Evolutionary conservation across 2,329 filamentous ascomycete species (phyloP), one percentile per base, ranked within the genome.

Genomic region (Septoria linicola): DNA sequence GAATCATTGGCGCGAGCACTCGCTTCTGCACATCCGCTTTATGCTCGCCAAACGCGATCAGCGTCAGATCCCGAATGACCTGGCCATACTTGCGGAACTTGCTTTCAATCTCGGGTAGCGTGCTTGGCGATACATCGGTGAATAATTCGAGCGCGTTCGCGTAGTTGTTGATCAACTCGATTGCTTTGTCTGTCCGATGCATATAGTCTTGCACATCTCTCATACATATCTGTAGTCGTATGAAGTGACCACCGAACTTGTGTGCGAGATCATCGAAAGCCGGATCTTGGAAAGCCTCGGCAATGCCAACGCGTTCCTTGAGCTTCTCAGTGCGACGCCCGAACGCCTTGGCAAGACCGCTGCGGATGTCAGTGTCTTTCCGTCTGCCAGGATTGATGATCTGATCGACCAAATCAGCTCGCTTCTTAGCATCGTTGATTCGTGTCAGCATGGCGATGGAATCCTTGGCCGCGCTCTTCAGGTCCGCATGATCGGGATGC

Each of bases 391-490:
- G 57, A 51, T 85, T 80, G 23, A 96, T 88, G 50, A 95, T 91
- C 70, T 95, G 87, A 3, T 89, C 90, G 19, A 97, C 88, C 40
- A 95, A 81, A 69, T 96, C 89, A 53, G 92, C 90, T 46, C 95
- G 91, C 73, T 92, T 95, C 74, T 96, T 97, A 48, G 90, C 85
- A 67, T 95, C 90, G 72, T 99, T 96, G 69, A 97, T 97, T 37
- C 82, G 78, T 32, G 78, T 74, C 23, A 80, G 80, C 58, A 84
- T 79, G 48, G 75, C 77, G 6, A 78, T 80, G 23, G 83, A 74
- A 55, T 92, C 87, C 46, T 87, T 81, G 17, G 88, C 82, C 8
- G 91, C 86, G 31, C 78, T 80, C 58, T 87, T 82, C 27, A 99
- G 79, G 7, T 80, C 75, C 14, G 61, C 60, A 54, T 85, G 81